Conservation (phyloP, 2,329 filamentous ascomycete species). For the Aspergillus caelatus region DNA sequence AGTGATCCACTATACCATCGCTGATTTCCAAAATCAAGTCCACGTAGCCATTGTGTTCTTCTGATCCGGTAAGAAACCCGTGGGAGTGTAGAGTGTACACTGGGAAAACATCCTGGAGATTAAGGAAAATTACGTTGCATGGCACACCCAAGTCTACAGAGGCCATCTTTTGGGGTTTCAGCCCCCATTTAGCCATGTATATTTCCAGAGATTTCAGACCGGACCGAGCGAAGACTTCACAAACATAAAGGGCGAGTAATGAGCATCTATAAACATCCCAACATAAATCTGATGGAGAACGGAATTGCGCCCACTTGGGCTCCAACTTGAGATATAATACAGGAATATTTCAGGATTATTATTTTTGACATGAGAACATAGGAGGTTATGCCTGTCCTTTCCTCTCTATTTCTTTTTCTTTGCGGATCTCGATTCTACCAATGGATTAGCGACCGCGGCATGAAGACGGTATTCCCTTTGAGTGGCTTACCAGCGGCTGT, state of each 20-base stretch:
- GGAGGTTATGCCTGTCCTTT: not conserved
- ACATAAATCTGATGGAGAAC: not conserved
- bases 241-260: not conserved
- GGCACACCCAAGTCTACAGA: not conserved
- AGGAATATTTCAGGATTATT: not conserved
- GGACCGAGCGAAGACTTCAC: not conserved
- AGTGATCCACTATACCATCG: not conserved
- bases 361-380: not conserved
- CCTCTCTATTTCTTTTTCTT: constrained; percentile 32
- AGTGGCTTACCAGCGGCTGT: constrained; percentile 48
- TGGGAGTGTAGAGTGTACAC: not conserved
- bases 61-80: not conserved
- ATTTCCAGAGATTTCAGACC: not conserved
- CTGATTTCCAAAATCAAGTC: not conserved
- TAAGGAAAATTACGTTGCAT: not conserved
- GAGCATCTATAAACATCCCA: not conserved
- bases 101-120: not conserved
- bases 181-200: not conserved
- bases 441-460: not conserved
- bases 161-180: not conserved
- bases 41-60: too few species aligned
- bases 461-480: not conserved
- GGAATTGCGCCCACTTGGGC: not conserved
- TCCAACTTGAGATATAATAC: not conserved
- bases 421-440: constrained; percentile 28